Evolutionary conservation across 345 rosid species (phyloP), one percentile per base, ranked within the genome.

Genomic region (Brassica rapa): DNA sequence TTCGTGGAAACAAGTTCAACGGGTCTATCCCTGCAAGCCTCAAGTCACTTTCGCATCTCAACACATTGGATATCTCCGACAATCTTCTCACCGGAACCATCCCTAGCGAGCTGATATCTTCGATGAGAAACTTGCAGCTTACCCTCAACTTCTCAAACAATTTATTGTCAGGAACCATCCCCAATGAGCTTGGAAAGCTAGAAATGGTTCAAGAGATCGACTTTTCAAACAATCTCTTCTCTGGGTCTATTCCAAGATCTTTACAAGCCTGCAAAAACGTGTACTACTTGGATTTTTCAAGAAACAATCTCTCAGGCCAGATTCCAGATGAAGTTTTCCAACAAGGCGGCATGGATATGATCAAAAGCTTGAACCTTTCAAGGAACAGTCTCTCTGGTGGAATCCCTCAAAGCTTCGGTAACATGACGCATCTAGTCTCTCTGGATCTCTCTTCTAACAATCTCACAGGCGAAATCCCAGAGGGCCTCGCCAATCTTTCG

Each of bases 141-240:
- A 82, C 76, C 53, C 86, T 94, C 53, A 91, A 94, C 87, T 75
- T 94, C 15, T 91, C 98, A 33, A 57, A 86, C 80, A 94, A 94
- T 74, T 76, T 80, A 35, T 68, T 94, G 62, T 72, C 80, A 3
- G 98, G 97, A 72, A 39, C 65, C 60, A 85, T 90, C 30, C 94
- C 98, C 5, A 72, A 23, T 16, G 94, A 90, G 86, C 85, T 93
- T n/a, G 98, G 98, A 29, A 82, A 9, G 83, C 66, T 91, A 78
- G 84, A 85, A 78, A 89, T 83, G 85, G 87, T 87, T 66, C 94
- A 94, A 82, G 86, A 81, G 71, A 91, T 94, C 74, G 96, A 94
- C 81, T 76, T 94, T 68, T 91, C 97, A 5, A 84, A 85, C 81
- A 94, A 91, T 78, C 80, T 84, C 33, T 82, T 91, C 11, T 85